Evolutionary conservation across 352 stramenopile genomes (phyloP).

Genomic region (Pythium dissimile): DNA sequence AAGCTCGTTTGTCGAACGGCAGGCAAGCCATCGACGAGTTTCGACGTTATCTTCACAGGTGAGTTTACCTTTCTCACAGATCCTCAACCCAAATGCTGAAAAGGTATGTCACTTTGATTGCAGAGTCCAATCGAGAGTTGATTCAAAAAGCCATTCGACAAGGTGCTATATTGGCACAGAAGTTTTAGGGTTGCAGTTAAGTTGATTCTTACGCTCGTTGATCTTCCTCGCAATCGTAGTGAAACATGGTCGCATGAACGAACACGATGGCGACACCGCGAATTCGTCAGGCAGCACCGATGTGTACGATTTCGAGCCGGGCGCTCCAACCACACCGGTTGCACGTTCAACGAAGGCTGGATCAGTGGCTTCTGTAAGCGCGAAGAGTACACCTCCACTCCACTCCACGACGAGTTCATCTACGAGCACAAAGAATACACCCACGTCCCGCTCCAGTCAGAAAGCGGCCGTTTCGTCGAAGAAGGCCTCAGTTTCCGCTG

Average conservation of each 20-base stretch:
- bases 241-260: neutral
- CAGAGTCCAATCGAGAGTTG: conserved; percentile 20
- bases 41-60: conserved; percentile 31
- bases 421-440: neutral
- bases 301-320: conserved; percentile 16
- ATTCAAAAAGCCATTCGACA: conserved; percentile 25
- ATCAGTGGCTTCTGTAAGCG: no score
- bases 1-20: conserved; percentile 21
- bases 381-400: neutral
- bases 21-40: conserved; percentile 9
- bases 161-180: no score
- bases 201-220: no score
- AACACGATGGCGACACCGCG: neutral
- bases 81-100: neutral
- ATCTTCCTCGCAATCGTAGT: no score
- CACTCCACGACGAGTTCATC: neutral
- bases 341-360: no score
- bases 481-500: neutral
- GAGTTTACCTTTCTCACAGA: neutral
- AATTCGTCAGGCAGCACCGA: neutral
- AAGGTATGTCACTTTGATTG: neutral
- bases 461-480: neutral
- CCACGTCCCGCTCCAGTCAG: neutral
- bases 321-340: neutral
- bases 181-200: no score